phyloP scores from a whole-genome alignment of 352 stramenopile species.

The Phytopythium kandeliae region DNA sequence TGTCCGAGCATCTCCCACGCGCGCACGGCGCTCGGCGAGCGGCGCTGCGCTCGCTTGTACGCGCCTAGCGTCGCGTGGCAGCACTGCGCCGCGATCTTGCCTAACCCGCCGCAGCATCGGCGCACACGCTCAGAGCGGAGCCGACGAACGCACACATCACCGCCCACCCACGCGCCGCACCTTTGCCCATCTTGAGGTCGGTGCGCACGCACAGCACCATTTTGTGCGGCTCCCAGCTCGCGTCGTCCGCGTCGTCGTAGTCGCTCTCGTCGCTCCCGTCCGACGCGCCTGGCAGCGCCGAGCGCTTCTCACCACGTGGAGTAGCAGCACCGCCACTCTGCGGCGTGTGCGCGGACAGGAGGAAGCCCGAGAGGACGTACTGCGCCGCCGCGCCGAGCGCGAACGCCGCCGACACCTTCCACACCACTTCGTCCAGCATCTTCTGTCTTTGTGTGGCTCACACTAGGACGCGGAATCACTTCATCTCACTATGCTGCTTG shows the following conservation, averaged over 20 bases:
- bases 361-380: slow-evolving; percentile 41
- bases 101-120: slow-evolving; percentile 12
- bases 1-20: slow-evolving; percentile 82
- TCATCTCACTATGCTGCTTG: too few species aligned
- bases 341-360: slow-evolving; percentile 6
- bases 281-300: slow-evolving; percentile 9
- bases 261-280: slow-evolving; percentile 43
- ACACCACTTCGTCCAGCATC: slow-evolving; percentile 54
- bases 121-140: slow-evolving; percentile 7
- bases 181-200: slow-evolving; percentile 95
- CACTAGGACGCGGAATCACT: too few species aligned
- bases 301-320: neutral
- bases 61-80: slow-evolving; percentile 91
- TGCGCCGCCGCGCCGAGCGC: slow-evolving; percentile 63
- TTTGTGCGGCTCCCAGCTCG: slow-evolving; percentile 73
- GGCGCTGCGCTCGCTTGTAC: slow-evolving; percentile 90
- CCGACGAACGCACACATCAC: slow-evolving; percentile 35
- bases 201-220: slow-evolving; percentile 96
- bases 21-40: slow-evolving; percentile 56
- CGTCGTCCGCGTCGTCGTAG: slow-evolving; percentile 59
- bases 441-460: neutral
- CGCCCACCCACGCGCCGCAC: too few species aligned
- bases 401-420: slow-evolving; percentile 78
- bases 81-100: slow-evolving; percentile 84
- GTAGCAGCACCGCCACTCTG: neutral